Percentiles rank a stretch among this genome's conserved stretches.
Evolutionary conservation across 148 eudicot genomes (phyloP).

Genomic region (Arctostaphylos glauca): DNA sequence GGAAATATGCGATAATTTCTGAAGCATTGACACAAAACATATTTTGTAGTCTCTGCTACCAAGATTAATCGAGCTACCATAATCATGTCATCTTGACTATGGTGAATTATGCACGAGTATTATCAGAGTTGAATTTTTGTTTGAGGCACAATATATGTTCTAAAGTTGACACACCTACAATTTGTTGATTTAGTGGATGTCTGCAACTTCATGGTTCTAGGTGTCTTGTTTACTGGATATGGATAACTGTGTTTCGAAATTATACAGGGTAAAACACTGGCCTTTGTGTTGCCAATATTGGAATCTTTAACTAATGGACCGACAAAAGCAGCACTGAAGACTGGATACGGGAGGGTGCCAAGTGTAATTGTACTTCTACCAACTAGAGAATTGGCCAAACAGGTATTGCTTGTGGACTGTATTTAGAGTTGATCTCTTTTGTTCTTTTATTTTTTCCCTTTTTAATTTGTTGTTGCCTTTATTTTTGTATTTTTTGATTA

Average conservation of each 20-base stretch:
- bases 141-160: not conserved
- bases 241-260: not conserved
- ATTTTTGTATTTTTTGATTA: not conserved
- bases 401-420: slow-evolving; percentile 38
- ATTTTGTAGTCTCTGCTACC: not conserved
- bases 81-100: no score
- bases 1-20: not conserved
- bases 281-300: slow-evolving; percentile 87
- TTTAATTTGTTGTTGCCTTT: not conserved
- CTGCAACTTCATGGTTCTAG: not conserved
- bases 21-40: not conserved
- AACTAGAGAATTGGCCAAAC: slow-evolving; percentile 88
- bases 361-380: slow-evolving; percentile 85
- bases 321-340: slow-evolving; percentile 46
- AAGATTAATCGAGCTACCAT: not conserved
- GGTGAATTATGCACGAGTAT: not conserved
- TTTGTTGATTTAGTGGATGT: not conserved
- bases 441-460: not conserved
- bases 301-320: slow-evolving; percentile 86
- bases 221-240: not conserved
- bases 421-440: not conserved
- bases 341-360: slow-evolving; percentile 74
- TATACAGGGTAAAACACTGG: slow-evolving; percentile 88
- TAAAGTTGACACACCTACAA: not conserved
- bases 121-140: not conserved